Evolutionary conservation across 768 basidiomycete genomes (phyloP).

Genomic region (Xerocomellus chrysenteron): DNA sequence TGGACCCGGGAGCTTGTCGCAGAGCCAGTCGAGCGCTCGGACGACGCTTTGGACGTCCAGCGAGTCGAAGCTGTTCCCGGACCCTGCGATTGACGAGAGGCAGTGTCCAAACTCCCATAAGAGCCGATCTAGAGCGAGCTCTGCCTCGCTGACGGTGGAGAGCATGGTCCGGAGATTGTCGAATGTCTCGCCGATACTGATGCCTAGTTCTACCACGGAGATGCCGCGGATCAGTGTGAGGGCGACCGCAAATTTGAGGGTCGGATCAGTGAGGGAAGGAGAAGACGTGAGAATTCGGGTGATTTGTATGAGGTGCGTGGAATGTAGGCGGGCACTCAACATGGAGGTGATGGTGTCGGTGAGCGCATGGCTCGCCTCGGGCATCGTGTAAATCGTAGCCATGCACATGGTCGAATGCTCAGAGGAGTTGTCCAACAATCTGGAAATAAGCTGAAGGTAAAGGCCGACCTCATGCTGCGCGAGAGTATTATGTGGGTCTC

Average conservation of each 20-base stretch:
- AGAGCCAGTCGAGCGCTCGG: slow-evolving; percentile 55
- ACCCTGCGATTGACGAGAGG: slow-evolving; percentile 30
- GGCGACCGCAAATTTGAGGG: slow-evolving; percentile 36
- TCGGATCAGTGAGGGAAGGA: slow-evolving; percentile 22
- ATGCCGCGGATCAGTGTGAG: slow-evolving; percentile 33
- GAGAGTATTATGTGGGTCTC: slow-evolving; percentile 38
- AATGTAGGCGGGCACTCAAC: slow-evolving; percentile 49
- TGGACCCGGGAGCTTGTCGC: slow-evolving; percentile 42
- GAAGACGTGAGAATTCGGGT: slow-evolving; percentile 31
- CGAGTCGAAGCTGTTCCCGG: slow-evolving; percentile 22
- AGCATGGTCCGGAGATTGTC: slow-evolving; percentile 26
- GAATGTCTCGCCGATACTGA: slow-evolving; percentile 25
- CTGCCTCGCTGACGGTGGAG: slow-evolving; percentile 22
- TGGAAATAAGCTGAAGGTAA: slow-evolving; percentile 48
- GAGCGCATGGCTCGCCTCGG: slow-evolving; percentile 45
- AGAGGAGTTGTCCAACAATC: slow-evolving; percentile 42
- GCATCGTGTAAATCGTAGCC: slow-evolving; percentile 39
- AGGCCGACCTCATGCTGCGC: slow-evolving; percentile 50
- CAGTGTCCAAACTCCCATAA: slow-evolving; percentile 40
- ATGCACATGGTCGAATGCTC: slow-evolving; percentile 44
- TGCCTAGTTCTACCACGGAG: slow-evolving; percentile 21
- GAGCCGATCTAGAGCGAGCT: slow-evolving; percentile 25
- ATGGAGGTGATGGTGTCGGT: slow-evolving; percentile 43
- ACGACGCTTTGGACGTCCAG: slow-evolving; percentile 42
- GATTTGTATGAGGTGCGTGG: slow-evolving; percentile 45